A percentile compares a stretch with the other conserved stretches of the same genome.
phyloP scores from a whole-genome alignment of 2,329 filamentous ascomycete species.

The Diaporthe sp. region DNA sequence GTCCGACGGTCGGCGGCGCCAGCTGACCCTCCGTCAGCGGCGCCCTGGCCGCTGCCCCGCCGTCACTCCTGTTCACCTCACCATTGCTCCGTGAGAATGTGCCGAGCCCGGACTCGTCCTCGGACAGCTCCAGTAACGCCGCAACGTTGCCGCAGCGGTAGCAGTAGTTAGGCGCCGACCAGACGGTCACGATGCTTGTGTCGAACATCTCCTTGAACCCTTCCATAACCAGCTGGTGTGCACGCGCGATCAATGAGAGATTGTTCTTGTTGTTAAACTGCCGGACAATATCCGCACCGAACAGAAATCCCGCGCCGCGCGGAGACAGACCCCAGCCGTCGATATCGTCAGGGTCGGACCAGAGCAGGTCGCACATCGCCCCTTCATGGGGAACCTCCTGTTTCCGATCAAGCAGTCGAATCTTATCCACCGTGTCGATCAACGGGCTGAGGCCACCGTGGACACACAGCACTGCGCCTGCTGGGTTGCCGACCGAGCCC shows the following conservation, averaged over 20 bases:
- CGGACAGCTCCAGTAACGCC: constrained; percentile 90
- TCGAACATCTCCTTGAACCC: constrained; percentile 99
- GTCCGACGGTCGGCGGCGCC: constrained; percentile 65
- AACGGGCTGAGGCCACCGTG: constrained; percentile 93
- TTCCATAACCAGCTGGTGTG: constrained; percentile 98
- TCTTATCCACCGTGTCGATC: constrained; percentile 95
- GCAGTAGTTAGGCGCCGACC: constrained; percentile 97
- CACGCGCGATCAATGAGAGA: constrained; percentile 89
- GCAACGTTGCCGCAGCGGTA: constrained; percentile 97
- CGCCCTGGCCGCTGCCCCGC: constrained; percentile 52
- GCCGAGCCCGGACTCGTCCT: constrained; percentile 82
- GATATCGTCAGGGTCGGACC: constrained; percentile 98
- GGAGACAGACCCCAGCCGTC: constrained; percentile 97
- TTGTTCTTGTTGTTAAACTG: constrained; percentile 96
- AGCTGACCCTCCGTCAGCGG: constrained; percentile 60
- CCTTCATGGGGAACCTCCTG: constrained; percentile 99
- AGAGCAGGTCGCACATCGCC: constrained; percentile 97
- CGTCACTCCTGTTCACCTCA: constrained; percentile 70
- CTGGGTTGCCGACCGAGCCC: constrained; percentile 72
- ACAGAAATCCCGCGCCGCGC: constrained; percentile 93
- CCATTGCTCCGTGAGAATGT: constrained; percentile 78
- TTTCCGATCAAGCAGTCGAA: constrained; percentile 92
- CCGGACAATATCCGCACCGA: constrained; percentile 95
- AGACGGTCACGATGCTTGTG: constrained; percentile 95
- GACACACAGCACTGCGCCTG: constrained; percentile 91